Evolutionary conservation across 176 grass and related monocot species (phyloP).

Genomic region (Elaeis guineensis): DNA sequence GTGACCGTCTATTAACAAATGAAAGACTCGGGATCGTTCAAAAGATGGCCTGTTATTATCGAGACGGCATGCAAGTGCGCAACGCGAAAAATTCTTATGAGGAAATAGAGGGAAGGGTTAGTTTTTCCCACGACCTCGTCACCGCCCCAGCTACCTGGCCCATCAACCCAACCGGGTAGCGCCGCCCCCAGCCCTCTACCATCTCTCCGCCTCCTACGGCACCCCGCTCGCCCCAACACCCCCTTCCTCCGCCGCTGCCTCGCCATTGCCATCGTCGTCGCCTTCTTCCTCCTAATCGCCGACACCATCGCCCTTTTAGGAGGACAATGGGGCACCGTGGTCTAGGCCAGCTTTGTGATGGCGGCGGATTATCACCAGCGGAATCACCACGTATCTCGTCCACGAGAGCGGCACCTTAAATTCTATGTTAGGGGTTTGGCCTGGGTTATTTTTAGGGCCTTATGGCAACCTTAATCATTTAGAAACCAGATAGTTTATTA

Average conservation of each 20-base stretch:
- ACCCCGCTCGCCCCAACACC: neutral
- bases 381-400: constrained; percentile 12
- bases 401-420: constrained; percentile 23
- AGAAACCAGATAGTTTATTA: too few relatives aligned
- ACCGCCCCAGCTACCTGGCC: constrained; percentile 16
- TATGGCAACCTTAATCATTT: too few relatives aligned
- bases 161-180: neutral
- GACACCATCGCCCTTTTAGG: constrained; percentile 37
- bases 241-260: constrained; percentile 52
- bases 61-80: too few relatives aligned
- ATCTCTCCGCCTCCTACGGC: too few relatives aligned
- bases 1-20: too few relatives aligned
- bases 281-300: constrained; percentile 20
- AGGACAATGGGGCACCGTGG: constrained; percentile 23
- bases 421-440: constrained; percentile 60
- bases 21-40: too few relatives aligned
- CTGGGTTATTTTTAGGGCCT: constrained; percentile 42
- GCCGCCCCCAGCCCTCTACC: too few relatives aligned
- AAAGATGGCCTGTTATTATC: too few relatives aligned
- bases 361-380: constrained; percentile 33
- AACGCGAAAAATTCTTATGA: too few relatives aligned
- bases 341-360: constrained; percentile 40
- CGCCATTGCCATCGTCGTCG: constrained; percentile 17
- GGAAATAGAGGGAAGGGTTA: too few relatives aligned
- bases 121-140: neutral